Evolutionary conservation across 441 rosid genomes (phyloP).

Genomic region (Euphorbia neoarborescens): DNA sequence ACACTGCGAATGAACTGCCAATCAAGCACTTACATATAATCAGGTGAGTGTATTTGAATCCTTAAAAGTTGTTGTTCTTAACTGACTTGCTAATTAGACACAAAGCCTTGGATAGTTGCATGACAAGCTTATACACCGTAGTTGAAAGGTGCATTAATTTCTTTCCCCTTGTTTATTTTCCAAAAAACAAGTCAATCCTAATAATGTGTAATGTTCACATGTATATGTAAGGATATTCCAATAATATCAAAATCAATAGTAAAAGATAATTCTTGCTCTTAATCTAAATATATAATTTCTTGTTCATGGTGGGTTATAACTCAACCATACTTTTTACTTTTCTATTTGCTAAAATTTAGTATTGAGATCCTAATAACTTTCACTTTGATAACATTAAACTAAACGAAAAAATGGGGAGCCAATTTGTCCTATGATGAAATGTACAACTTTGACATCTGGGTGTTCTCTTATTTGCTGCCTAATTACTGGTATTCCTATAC

Average conservation of each 20-base stretch:
- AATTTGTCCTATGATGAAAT: not conserved
- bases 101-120: not conserved
- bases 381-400: not conserved
- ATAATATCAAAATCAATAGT: not conserved
- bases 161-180: not conserved
- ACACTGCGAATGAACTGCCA: not conserved
- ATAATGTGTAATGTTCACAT: not conserved
- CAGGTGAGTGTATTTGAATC: not conserved
- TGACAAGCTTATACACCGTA: not conserved
- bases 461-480: constrained; percentile 12
- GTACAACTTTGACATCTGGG: constrained; percentile 13
- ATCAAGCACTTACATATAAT: not conserved
- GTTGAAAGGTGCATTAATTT: not conserved
- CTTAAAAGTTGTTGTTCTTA: not conserved
- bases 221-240: not conserved
- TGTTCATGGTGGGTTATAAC: not conserved
- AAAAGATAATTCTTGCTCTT: not conserved
- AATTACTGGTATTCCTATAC: not conserved
- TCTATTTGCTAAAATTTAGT: not conserved
- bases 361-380: not conserved
- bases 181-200: not conserved
- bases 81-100: not conserved
- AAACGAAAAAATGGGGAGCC: not conserved
- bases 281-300: constrained; percentile 4
- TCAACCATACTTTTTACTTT: not conserved